Percentiles rank a stretch among this genome's conserved stretches.
phyloP scores from a whole-genome alignment of 441 rosid genomes.

The Macaranga tanarius region DNA sequence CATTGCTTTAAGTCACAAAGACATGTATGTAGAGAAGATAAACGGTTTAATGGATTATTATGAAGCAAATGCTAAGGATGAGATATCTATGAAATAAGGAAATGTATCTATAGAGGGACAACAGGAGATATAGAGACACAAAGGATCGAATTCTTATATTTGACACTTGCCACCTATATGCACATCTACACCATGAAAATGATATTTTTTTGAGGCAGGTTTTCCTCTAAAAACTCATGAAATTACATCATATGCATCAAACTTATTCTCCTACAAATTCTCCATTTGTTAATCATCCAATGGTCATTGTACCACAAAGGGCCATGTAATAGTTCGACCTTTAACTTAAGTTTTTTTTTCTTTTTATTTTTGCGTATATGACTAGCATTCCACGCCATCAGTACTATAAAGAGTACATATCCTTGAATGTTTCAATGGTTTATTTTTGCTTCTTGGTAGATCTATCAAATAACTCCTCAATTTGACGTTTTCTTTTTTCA shows the following conservation, averaged over 20 bases:
- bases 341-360: not conserved
- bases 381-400: not conserved
- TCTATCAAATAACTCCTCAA: too few species aligned
- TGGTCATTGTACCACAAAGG: not conserved
- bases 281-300: slow-evolving; percentile 21
- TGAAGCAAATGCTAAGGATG: slow-evolving; percentile 65
- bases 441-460: slow-evolving; percentile 72
- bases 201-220: slow-evolving; percentile 7
- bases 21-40: slow-evolving; percentile 63
- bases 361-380: not conserved
- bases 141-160: slow-evolving; percentile 62
- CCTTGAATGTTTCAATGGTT: slow-evolving; percentile 35
- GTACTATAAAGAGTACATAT: not conserved
- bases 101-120: slow-evolving; percentile 66
- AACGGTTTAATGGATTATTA: slow-evolving; percentile 63
- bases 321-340: not conserved
- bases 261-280: not conserved
- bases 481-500: too few species aligned
- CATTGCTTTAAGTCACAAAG: slow-evolving; percentile 50
- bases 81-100: slow-evolving; percentile 60
- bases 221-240: slow-evolving; percentile 2
- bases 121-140: slow-evolving; percentile 68
- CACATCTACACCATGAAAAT: not conserved
- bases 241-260: not conserved
- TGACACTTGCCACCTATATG: slow-evolving; percentile 24